Base-by-base conservation (phyloP, 176 grass and related monocot genomes). In the Secale cereale region DNA sequence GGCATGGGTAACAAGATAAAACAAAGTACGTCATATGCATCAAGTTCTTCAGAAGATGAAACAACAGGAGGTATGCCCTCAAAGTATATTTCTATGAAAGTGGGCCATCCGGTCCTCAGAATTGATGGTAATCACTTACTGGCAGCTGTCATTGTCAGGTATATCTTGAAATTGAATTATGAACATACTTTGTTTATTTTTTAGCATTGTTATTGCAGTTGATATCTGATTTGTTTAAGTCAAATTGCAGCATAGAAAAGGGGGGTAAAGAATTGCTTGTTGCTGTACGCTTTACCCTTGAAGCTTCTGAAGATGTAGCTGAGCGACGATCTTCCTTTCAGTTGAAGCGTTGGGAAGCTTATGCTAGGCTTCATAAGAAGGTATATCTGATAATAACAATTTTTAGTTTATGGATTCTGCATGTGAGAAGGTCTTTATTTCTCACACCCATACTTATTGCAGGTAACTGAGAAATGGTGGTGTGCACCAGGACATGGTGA, bases 391-490 rank as follows among this genome's bases (percentile, higher is more conserved):
- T 80, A 70, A 2, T 57, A 50, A n/a, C 7, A 74, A 28, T 52
- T 82, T 73, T 22, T 81, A 61, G 8, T 85, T 86, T 20, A 43
- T 82, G 25, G 16, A 13, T 79, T 85, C 63, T 66, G 54, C 59
- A 20, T 70, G 41, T 82, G 27, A 86, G 17, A 63, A 86, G 39
- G 40, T 35, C 27, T 23, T 59, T 83, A 61, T 80, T 80, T 80
- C 76, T 64, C 87, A 73, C 74, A 75, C 22, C 5, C 8, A 70
- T 78, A 36, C 79, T 86, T 57, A 77, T 86, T 88, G 83, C 81
- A 98, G 93, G 93, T 95, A 88, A 95, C 93, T 81, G 97, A 98
- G 17, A 94, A 98, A 83, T 98, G 97, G 97, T 98, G 97, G 97
- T 98, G 88, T 69, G 93, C 97, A 82, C 97, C 97, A 81, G 97